Base-by-base conservation (phyloP, 257 asterid species). In the Nicotiana tabacum region DNA sequence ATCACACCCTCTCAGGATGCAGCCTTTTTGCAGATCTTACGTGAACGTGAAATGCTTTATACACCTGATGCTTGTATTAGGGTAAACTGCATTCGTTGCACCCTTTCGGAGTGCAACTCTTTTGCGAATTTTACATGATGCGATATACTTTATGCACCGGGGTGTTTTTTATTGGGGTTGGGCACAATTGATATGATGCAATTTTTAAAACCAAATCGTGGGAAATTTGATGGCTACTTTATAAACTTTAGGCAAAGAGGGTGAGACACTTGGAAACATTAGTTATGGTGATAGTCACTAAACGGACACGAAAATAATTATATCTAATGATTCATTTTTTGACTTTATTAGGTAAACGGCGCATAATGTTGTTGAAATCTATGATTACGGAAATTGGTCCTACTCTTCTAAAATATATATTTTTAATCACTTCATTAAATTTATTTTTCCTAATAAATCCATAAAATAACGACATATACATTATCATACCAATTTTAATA, bases 311-410 rank as follows among this genome's bases (percentile, higher is more conserved):
- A 18, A 66, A 33, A 68, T 60, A 66, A 87, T 82, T 55, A 83
- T 86, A 24, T 80, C 81, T 56, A 87, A 83, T 87, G 24, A 85
- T 77, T 86, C 11, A 48, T 21, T 69, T 83, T 46, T 81, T 67
- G 61, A 84, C 92, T 90, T 87, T 87, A 80, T 83, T 88, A 32
- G 87, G 88, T 81, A 82, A 46, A 64, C 21, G 84, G 85, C 53
- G 81, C 77, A 57, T 46, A 70, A 70, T 65, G 83, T 39, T 80
- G 51, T 74, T 56, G 46, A 21, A 64, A 64, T 79, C 77, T 81
- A 86, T 90, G 83, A 81, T 83, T 74, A 39, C 76, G 2, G 74
- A 30, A 24, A 9, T 82, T 74, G 53, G 81, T 80, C 68, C 43
- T 46, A 60, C 16, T 48, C 39, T 46, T 10, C n/a, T 57, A 58